phyloP scores from a whole-genome alignment of 2,329 filamentous ascomycete genomes.

The Orbilia blumenaviensis region DNA sequence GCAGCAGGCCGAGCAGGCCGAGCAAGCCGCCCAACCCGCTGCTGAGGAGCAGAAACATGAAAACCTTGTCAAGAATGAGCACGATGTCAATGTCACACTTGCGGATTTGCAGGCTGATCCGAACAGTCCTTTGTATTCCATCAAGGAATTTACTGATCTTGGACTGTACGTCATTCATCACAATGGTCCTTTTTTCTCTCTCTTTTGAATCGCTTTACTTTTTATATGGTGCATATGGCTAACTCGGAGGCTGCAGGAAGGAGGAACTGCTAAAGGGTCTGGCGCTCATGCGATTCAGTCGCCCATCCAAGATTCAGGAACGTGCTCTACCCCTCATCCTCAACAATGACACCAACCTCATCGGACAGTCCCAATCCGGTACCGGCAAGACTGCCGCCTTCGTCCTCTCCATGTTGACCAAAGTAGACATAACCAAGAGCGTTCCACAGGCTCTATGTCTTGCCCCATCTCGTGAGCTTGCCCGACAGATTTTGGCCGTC shows the following conservation, averaged over 20 bases:
- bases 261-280: constrained; percentile 78
- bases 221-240: neutral
- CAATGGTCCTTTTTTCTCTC: neutral
- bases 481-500: constrained; percentile 90
- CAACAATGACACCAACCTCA: constrained; percentile 84
- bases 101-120: constrained; percentile 87
- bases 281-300: constrained; percentile 83
- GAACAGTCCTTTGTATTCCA: constrained; percentile 86
- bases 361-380: constrained; percentile 98
- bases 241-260: constrained; percentile 61
- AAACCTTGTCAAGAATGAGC: constrained; percentile 74
- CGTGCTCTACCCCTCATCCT: constrained; percentile 90
- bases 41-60: constrained; percentile 53
- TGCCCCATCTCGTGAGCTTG: constrained; percentile 91
- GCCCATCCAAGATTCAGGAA: constrained; percentile 98
- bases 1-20: too few relatives aligned
- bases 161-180: constrained; percentile 71
- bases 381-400: constrained; percentile 98
- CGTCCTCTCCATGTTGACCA: constrained; percentile 87
- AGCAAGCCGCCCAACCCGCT: neutral
- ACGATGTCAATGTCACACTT: constrained; percentile 90
- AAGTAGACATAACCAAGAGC: constrained; percentile 76
- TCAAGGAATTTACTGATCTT: constrained; percentile 83
- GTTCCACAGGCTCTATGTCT: constrained; percentile 83
- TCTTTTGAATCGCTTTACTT: neutral